These are phyloP conservation scores for Waltergamsia citrina DNA, from an alignment of 2,329 filamentous ascomycete genomes.

Conservation along the genomic window DNA sequence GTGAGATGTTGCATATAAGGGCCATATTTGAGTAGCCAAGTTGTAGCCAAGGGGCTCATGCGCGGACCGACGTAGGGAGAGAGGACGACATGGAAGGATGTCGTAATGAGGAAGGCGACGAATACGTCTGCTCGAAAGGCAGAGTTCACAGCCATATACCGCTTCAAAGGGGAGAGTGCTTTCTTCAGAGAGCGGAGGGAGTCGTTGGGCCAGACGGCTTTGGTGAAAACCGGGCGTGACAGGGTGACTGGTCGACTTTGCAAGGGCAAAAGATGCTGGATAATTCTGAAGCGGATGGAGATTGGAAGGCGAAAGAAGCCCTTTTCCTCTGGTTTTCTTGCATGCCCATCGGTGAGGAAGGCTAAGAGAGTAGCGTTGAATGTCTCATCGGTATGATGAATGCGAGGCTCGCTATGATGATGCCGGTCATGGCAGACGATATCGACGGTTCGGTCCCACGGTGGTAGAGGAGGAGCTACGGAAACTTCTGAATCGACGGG, in stretches of 20 bases:
- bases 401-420: slow-evolving; percentile 4
- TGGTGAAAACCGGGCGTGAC: slow-evolving; percentile 14
- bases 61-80: slow-evolving; percentile 22
- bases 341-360: slow-evolving; percentile 11
- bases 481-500: no score
- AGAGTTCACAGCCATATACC: slow-evolving; percentile 20
- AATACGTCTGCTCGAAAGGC: slow-evolving; percentile 26
- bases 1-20: slow-evolving; percentile 23
- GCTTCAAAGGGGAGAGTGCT: slow-evolving; percentile 12
- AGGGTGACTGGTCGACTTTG: slow-evolving; percentile 14
- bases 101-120: slow-evolving; percentile 20
- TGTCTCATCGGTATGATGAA: no score
- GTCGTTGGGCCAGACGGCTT: slow-evolving; percentile 23
- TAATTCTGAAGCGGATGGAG: slow-evolving; percentile 16
- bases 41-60: slow-evolving; percentile 22
- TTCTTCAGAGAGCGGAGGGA: slow-evolving; percentile 17
- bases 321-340: not conserved
- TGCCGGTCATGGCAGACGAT: slow-evolving; percentile 20
- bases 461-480: slow-evolving; percentile 10
- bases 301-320: slow-evolving; percentile 15
- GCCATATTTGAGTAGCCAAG: slow-evolving; percentile 23
- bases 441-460: slow-evolving; percentile 26
- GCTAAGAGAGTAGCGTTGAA: slow-evolving; percentile 8
- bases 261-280: slow-evolving; percentile 10
- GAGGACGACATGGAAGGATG: slow-evolving; percentile 26